Evolutionary conservation across 805 yeast genomes (phyloP), one percentile per base, ranked within the genome.

Genomic region (Maudiozyma saulgeensis): DNA sequence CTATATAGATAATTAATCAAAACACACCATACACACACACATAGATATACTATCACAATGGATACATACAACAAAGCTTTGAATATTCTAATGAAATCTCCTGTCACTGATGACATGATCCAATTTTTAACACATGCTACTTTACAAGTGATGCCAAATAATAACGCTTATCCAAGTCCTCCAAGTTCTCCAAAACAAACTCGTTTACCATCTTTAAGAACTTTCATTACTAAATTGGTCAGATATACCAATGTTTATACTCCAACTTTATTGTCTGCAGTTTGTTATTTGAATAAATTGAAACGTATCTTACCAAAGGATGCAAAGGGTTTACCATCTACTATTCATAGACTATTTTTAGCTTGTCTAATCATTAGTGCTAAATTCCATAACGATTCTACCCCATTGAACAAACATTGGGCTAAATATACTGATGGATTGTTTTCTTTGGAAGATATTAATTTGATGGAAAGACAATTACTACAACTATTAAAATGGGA

Each of bases 371-470:
- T 85, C 51, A 71, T 85, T 53, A 78, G 87, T 16, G 78, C 88
- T 44, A 85, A 85, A 64, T 80, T 73, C 67, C 84, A 82, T 71
- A 84, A 85, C 66, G 95, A 85, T 62, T 79, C 84, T 6, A 80
- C 87, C 12, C 89, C 91, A 52, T 80, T 82, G 60, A 85, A 85
- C 67, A 72, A 73, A 55, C 89, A 84, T 65, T 85, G 95, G 95
- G 81, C 87, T 40, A 77, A 75, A 56, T 82, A 82, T 66, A 82
- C 91, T 6, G 89, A 84, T 58, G 88, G 87, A 2, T 71, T 85
- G 41, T 84, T 85, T 67, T 69, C 73, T 44, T 67, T 75, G 49
- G 80, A 80, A 53, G 95, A 85, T 63, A 79, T 85, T 55, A 84
- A 84, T 64, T 70, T 84, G 53, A 85, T 85, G 89, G 95, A 85